These are phyloP conservation scores for Stenogyne calaminthoides DNA, from an alignment of 305 asterid genomes.

Conservation along the genomic window DNA sequence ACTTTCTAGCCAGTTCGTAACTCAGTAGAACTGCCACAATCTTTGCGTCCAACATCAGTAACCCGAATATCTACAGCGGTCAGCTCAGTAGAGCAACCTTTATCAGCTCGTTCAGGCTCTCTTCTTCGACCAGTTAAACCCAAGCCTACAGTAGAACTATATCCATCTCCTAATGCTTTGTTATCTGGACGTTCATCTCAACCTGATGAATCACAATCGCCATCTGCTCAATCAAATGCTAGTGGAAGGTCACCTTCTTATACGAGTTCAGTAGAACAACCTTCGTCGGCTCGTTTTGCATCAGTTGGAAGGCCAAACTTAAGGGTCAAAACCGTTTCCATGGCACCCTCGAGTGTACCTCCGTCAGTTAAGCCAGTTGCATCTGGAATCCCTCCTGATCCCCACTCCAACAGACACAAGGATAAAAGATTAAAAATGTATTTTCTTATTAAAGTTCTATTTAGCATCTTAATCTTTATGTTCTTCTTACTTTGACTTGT, in stretches of 20 bases:
- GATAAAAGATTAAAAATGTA: conserved; percentile 55
- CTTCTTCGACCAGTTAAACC: conserved; percentile 37
- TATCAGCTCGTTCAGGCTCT: conserved; percentile 44
- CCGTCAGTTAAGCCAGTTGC: conserved; percentile 48
- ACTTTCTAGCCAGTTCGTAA: conserved; percentile 58
- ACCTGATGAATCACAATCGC: conserved; percentile 57
- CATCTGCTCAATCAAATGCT: conserved; percentile 41
- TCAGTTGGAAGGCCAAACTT: conserved; percentile 48
- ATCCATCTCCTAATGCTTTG: conserved; percentile 38
- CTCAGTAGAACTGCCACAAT: conserved; percentile 44
- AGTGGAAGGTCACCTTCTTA: conserved; percentile 44
- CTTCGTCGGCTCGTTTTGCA: conserved; percentile 60
- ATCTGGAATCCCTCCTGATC: conserved; percentile 49
- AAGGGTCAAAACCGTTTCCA: conserved; percentile 50
- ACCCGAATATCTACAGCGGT: conserved; percentile 40
- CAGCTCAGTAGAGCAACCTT: conserved; percentile 42
- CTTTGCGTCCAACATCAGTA: conserved; percentile 41
- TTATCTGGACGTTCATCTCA: conserved; percentile 33
- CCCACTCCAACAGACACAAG: conserved; percentile 48
- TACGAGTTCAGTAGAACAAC: conserved; percentile 39
- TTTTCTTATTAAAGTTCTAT: neutral
- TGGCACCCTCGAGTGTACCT: conserved; percentile 60
- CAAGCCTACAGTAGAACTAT: conserved; percentile 33
- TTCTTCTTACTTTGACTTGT: neutral
- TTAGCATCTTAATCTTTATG: conserved; percentile 4